Conservation (phyloP, 345 rosid genomes). For the Pistacia vera region DNA sequence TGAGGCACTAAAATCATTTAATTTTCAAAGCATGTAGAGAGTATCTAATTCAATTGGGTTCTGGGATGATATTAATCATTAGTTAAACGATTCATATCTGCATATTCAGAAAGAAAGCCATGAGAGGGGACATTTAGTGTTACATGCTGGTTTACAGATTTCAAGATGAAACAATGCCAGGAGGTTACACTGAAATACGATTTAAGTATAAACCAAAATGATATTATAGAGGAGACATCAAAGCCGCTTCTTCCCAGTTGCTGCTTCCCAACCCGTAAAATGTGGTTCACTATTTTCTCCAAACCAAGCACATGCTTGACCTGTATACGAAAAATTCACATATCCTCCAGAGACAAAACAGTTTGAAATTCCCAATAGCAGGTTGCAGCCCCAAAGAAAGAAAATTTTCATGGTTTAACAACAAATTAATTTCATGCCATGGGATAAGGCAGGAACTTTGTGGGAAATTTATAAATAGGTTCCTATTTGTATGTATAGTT, state of each 20-base stretch:
- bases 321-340: background rate
- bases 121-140: background rate
- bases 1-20: too few relatives aligned
- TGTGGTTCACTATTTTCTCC: constrained; percentile 71
- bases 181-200: background rate
- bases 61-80: too few relatives aligned
- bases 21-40: too few relatives aligned
- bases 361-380: background rate
- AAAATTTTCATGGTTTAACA: too few relatives aligned
- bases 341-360: background rate
- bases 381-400: too few relatives aligned
- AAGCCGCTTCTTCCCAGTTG: constrained; percentile 63
- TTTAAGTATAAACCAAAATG: background rate
- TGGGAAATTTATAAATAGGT: too few relatives aligned
- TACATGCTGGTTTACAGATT: background rate
- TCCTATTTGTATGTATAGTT: too few relatives aligned
- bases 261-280: constrained; percentile 80
- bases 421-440: too few relatives aligned
- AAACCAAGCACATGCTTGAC: constrained; percentile 79
- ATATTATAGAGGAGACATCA: constrained; percentile 14
- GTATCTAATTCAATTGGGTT: too few relatives aligned
- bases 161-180: too few relatives aligned
- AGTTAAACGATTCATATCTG: too few relatives aligned
- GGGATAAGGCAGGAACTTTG: too few relatives aligned
- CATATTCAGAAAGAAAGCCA: background rate